Base-by-base conservation (phyloP, 75 land plant genomes). In the Sequoia sempervirens region DNA sequence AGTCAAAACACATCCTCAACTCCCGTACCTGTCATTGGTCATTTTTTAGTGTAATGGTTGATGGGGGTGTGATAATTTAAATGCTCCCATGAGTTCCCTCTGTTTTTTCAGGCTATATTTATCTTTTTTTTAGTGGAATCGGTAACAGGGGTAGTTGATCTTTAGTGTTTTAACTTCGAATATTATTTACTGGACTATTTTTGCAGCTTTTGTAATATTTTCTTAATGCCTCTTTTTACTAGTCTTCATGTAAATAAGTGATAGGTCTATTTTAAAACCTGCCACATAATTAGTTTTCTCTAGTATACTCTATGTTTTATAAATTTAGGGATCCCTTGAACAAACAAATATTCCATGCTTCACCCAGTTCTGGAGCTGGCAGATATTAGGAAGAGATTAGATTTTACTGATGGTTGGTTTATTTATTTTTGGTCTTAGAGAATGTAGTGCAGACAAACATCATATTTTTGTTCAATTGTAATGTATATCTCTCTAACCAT, bases 201-300 rank as follows among this genome's bases (percentile, higher is more conserved):
- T 30, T 30, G 12, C 37, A 26, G n/a, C n/a, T 78, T 78, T 45
- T 78, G 6, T n/a, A 26, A 78, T 78, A 9, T 78, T 45, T 78
- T 7, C 43, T 13, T 43, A n/a, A 1, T 26, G 30, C 14, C n/a
- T 78, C n/a, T n/a, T 13, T 68, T 70, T 41, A 78, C 20, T n/a
- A 20, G 50, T 43, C 80, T 78, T 78, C n/a, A 78, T n/a, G 13
- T 45, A 52, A 43, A 78, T n/a, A 41, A n/a, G 80, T 78, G 80
- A 38, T 32, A 2, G 7, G 2, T 70, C 15, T 70, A 70, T 70
- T 70, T 1, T 70, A 70, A 70, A 70, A 70, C 37, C 14, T 32
- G 15, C 37, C 3, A 10, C 26, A 45, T 13, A 45, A 11, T 43
- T 78, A 43, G 0, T 30, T 20, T 45, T 43, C 26, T 41, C 26